phyloP scores from a whole-genome alignment of 139 green algal species.

The Auxenochlorella pyrenoidosa region DNA sequence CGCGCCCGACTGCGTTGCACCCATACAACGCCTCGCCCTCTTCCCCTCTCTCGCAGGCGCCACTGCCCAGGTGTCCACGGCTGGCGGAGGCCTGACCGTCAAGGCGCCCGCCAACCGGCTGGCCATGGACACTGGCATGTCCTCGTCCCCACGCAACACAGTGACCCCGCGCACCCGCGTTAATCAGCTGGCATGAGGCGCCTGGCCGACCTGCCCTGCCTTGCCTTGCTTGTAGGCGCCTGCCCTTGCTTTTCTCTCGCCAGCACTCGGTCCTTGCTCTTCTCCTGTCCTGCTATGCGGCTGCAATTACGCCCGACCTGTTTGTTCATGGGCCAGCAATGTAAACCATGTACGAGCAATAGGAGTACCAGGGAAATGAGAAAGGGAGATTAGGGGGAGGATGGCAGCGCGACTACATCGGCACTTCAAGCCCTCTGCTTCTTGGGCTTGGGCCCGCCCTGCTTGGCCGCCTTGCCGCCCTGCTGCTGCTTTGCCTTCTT shows the following conservation, averaged over 20 bases:
- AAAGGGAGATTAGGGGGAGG: background rate
- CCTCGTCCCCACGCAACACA: background rate
- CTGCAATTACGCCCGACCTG: background rate
- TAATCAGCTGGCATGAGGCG: background rate
- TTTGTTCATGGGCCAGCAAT: background rate
- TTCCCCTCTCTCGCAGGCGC: no score
- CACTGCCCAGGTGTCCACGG: background rate
- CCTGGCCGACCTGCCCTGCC: background rate
- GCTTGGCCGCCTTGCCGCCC: background rate
- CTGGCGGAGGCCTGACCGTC: background rate
- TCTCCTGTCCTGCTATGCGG: background rate
- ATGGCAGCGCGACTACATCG: background rate
- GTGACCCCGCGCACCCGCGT: background rate
- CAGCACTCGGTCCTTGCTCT: background rate
- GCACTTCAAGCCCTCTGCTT: background rate
- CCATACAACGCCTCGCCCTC: no score
- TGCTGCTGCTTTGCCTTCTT: background rate
- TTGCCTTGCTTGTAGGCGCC: background rate
- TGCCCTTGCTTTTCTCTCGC: background rate
- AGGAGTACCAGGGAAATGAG: no score
- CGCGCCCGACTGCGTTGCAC: no score
- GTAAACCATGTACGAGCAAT: no score
- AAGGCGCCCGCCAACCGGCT: background rate
- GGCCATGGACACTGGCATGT: background rate
- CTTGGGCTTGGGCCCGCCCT: conserved; percentile 1